Percentiles rank a stretch among this genome's conserved stretches.
Evolutionary conservation across 225 moss, liverwort and hornwort species (phyloP).

Genomic region (Bryum argenteum): DNA sequence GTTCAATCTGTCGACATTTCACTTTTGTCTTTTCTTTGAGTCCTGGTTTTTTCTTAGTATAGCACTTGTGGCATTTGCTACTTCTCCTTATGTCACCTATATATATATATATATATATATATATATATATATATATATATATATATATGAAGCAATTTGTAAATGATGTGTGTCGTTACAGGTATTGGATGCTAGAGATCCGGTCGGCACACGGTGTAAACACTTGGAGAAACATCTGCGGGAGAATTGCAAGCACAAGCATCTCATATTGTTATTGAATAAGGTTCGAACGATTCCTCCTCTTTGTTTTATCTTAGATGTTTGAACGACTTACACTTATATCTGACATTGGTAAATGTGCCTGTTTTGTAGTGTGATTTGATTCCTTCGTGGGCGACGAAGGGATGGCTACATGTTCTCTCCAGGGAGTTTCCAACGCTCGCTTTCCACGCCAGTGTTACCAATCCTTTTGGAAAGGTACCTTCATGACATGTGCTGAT

Average conservation of each 20-base stretch:
- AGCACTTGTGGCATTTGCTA: neutral
- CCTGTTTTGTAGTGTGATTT: slow-evolving; percentile 82
- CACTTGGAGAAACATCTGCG: slow-evolving; percentile 94
- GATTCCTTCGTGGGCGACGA: slow-evolving; percentile 98
- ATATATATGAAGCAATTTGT: neutral
- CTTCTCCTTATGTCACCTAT: neutral
- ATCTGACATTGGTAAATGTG: neutral
- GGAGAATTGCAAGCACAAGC: slow-evolving; percentile 97
- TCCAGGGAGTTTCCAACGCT: slow-evolving; percentile 95
- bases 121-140: too few relatives aligned
- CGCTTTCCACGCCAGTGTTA: slow-evolving; percentile 97
- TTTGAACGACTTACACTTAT: neutral
- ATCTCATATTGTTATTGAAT: slow-evolving; percentile 86
- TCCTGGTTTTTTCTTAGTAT: neutral
- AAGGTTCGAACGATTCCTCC: slow-evolving; percentile 54
- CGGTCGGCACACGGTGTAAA: slow-evolving; percentile 88
- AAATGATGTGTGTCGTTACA: slow-evolving; percentile 24
- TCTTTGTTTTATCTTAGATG: neutral
- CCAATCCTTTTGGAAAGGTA: slow-evolving; percentile 99
- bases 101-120: too few relatives aligned
- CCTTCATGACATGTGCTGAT: neutral
- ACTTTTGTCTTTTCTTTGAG: neutral
- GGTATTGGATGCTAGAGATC: slow-evolving; percentile 97
- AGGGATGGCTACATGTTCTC: slow-evolving; percentile 94
- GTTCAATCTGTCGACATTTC: neutral